Conservation (phyloP, 192 early-diverging fungal genomes). For the Pilaira anomala region DNA sequence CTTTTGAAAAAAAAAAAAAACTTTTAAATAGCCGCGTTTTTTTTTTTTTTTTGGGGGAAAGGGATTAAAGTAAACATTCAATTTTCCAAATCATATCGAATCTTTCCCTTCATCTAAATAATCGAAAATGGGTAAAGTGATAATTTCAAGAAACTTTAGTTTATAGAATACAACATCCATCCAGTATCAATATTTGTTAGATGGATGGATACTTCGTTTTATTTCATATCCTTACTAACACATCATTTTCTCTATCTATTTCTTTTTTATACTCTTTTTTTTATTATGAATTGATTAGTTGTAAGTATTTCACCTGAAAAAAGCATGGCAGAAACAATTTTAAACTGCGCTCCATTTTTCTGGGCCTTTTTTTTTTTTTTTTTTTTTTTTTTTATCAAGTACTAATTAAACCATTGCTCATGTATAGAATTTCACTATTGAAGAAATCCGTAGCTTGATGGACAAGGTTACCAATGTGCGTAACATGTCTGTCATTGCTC, state of each 20-base stretch:
- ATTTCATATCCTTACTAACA: not conserved
- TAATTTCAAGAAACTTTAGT: not conserved
- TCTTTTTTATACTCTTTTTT: not conserved
- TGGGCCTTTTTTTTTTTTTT: not conserved
- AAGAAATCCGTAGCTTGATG: slow-evolving; percentile 49
- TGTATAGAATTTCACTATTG: slow-evolving; percentile 48
- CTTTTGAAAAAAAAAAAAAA: too few species aligned
- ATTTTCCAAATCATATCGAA: not conserved
- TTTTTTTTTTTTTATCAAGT: not conserved
- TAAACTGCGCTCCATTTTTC: not conserved
- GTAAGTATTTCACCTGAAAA: slow-evolving; percentile 18
- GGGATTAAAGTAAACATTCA: not conserved
- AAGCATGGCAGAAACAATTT: not conserved
- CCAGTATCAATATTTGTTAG: not conserved
- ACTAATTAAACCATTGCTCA: not conserved
- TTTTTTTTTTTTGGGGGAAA: not conserved
- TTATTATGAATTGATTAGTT: slow-evolving; percentile 12
- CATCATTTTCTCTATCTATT: not conserved
- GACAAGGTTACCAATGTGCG: slow-evolving; percentile 82
- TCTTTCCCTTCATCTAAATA: not conserved
- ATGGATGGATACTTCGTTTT: slow-evolving; percentile 10
- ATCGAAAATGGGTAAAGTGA: not conserved
- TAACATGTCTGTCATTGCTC: slow-evolving; percentile 99
- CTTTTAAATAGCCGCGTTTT: not conserved
- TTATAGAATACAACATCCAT: not conserved